These are phyloP conservation scores for Eragrostis nindensis DNA, from an alignment of 176 grass and related monocot species.

Conservation along the genomic window DNA sequence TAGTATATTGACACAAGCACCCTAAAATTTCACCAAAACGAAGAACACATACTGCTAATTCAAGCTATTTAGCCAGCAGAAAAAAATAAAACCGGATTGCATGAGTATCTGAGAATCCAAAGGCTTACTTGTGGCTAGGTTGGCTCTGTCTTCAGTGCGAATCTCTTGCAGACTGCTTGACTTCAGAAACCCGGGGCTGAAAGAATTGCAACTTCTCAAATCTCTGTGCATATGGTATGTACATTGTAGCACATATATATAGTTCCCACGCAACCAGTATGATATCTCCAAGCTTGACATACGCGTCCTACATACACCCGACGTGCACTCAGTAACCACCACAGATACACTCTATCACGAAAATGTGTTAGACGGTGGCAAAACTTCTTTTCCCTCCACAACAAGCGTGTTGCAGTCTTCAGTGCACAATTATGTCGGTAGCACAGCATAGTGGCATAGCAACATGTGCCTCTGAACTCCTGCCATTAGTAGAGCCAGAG, in stretches of 20 bases:
- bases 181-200: conserved; percentile 32
- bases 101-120: background rate
- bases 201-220: conserved; percentile 15
- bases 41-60: background rate
- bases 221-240: background rate
- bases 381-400: conserved; percentile 6
- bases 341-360: conserved; percentile 13
- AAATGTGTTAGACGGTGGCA: background rate
- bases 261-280: background rate
- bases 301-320: conserved; percentile 4
- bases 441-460: conserved; percentile 20
- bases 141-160: conserved; percentile 18
- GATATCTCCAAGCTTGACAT: conserved; percentile 8
- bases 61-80: background rate
- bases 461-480: conserved; percentile 29
- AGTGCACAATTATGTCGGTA: conserved; percentile 6
- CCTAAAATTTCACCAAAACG: background rate
- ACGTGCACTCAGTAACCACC: conserved; percentile 18
- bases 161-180: conserved; percentile 30
- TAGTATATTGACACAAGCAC: background rate
- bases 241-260: conserved; percentile 13
- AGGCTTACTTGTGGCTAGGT: conserved; percentile 40
- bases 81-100: background rate
- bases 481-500: background rate
- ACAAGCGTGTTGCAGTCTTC: conserved; percentile 20